Evolutionary conservation across 1,284 basidiomycete genomes (phyloP), one percentile per base, ranked within the genome.

Genomic region (Coriolopsis trogii): DNA sequence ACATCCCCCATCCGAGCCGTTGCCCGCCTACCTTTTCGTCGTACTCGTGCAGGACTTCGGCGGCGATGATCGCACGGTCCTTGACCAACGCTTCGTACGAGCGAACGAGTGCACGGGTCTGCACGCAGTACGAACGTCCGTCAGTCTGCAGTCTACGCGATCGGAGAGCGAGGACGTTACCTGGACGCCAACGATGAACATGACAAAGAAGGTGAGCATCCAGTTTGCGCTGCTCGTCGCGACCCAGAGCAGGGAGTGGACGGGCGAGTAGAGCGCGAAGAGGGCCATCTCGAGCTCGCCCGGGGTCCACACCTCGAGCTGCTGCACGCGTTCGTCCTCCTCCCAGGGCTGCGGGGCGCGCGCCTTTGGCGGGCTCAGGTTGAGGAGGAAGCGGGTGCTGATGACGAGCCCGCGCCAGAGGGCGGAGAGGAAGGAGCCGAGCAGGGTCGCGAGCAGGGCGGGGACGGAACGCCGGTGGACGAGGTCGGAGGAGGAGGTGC

Each of bases 11-110:
- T n/a, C n/a, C 15, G 4, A 24, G 9, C 21, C 18, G 38, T 24
- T 34, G 40, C 9, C 10, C 10, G 70, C 76, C 36, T 55, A 87
- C 92, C 70, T 83, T 84, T 65, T 85, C 75, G 61, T 95, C 89
- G 65, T 95, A 95, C 70, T 95, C 92, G 65, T 87, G 81, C 80
- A 95, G 80, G 10, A 93, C 89, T 65, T 94, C 92, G 4, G 84
- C 79, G 28, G 87, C 80, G 49, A 95, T 80, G 45, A 91, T 82
- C 41, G 79, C 81, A 57, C 80, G 84, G 71, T 95, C 92, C 67
- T 87, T 91, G 16, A 92, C 46, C 50, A 91, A 64, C 6, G 75
- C 74, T 37, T 80, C 78, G 66, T 87, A 93, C 37, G 78, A 78
- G 45, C 73, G 74, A 12, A 73, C 78, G 53, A 86, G 63, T 8